phyloP scores from a whole-genome alignment of 192 early-diverging fungal species.

The Backusella mclennaniae region DNA sequence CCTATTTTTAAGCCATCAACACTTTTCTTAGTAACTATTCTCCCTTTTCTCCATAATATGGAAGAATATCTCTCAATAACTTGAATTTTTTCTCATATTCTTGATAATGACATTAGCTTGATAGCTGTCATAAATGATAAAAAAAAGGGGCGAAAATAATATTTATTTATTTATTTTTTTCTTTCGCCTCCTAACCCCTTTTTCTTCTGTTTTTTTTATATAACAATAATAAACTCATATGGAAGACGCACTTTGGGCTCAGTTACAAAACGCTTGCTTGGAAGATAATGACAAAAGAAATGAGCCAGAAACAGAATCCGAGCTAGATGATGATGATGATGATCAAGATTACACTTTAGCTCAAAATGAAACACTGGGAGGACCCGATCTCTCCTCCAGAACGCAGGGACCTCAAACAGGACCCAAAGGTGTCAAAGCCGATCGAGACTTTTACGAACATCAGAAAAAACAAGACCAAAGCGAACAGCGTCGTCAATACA shows the following conservation, averaged over 20 bases:
- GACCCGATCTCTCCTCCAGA: not conserved
- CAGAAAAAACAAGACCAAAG: constrained; percentile 30
- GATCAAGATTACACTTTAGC: not conserved
- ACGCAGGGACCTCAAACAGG: constrained; percentile 44
- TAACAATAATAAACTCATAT: constrained; percentile 3
- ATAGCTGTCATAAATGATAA: not conserved
- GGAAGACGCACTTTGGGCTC: constrained; percentile 27
- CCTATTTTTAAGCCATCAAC: no score
- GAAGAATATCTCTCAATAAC: no score
- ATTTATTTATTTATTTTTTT: not conserved
- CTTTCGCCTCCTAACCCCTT: not conserved
- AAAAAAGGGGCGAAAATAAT: not conserved
- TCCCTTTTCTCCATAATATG: no score
- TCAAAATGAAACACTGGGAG: not conserved
- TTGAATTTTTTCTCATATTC: no score
- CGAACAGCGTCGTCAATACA: constrained; percentile 33
- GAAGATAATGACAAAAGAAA: constrained; percentile 22
- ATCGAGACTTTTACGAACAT: constrained; percentile 48
- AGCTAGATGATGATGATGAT: not conserved
- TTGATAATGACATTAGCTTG: not conserved
- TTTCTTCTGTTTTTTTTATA: not conserved
- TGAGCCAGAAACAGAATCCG: not conserved
- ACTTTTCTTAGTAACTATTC: no score
- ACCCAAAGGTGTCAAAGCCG: constrained; percentile 58
- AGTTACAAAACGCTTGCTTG: constrained; percentile 11